Evolutionary conservation across 2,329 filamentous ascomycete species (phyloP).

Genomic region (Pseudogymnoascus sp.): DNA sequence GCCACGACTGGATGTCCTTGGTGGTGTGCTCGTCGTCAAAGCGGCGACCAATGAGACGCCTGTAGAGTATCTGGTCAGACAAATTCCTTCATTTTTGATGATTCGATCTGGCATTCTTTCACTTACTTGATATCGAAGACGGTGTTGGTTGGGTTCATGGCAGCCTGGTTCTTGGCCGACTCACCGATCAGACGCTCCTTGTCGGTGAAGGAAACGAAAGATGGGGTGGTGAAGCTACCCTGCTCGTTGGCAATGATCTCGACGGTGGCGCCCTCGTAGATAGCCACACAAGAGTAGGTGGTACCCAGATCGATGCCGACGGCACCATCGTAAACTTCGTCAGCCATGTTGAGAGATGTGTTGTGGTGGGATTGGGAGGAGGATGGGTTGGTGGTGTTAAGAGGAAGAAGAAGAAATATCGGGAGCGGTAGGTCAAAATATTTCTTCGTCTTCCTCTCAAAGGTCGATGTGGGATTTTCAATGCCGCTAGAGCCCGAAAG

Average conservation of each 20-base stretch:
- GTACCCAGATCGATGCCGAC: slow-evolving; percentile 99
- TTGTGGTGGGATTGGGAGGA: slow-evolving; percentile 16
- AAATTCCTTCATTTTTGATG: not conserved
- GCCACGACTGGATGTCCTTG: slow-evolving; percentile 82
- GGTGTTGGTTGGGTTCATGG: slow-evolving; percentile 98
- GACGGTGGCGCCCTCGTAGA: slow-evolving; percentile 98
- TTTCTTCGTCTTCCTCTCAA: not conserved
- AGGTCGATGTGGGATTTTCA: not conserved
- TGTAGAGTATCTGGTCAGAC: slow-evolving; percentile 31
- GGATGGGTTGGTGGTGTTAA: slow-evolving; percentile 16
- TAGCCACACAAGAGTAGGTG: slow-evolving; percentile 99
- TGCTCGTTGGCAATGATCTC: slow-evolving; percentile 99
- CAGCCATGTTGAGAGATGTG: slow-evolving; percentile 63
- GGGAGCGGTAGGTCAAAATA: slow-evolving; percentile 5
- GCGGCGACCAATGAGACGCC: slow-evolving; percentile 94
- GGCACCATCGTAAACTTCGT: slow-evolving; percentile 99
- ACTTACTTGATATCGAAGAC: slow-evolving; percentile 98
- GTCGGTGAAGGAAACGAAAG: slow-evolving; percentile 97
- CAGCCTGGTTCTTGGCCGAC: slow-evolving; percentile 99
- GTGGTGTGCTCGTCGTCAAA: slow-evolving; percentile 63
- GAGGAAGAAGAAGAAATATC: slow-evolving; percentile 8
- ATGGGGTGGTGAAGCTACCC: slow-evolving; percentile 97
- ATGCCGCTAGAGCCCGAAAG: not conserved
- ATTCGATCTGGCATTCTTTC: not conserved
- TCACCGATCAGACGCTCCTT: slow-evolving; percentile 99